Conservation (phyloP, 305 asterid genomes). For the Solanum hybrid region DNA sequence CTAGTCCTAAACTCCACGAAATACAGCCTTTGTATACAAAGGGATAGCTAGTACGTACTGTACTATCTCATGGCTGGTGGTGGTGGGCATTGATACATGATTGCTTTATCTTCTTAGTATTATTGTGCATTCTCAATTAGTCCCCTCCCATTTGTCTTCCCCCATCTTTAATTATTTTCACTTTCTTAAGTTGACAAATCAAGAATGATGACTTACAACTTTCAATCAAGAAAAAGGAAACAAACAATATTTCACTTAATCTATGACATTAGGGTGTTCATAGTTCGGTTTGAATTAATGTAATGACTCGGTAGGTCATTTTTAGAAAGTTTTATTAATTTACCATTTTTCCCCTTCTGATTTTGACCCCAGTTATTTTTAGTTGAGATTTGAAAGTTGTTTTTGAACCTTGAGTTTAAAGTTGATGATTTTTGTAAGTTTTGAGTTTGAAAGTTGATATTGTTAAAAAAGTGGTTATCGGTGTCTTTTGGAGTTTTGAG, state of each 20-base stretch:
- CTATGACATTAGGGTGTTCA: slow-evolving; percentile 11
- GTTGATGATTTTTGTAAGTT: not conserved
- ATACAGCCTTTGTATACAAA: not conserved
- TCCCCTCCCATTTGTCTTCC: slow-evolving; percentile 12
- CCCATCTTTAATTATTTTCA: not conserved
- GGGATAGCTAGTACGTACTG: not conserved
- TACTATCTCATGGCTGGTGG: not conserved
- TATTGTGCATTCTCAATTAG: slow-evolving; percentile 2
- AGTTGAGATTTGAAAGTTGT: not conserved
- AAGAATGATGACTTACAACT: slow-evolving; percentile 5
- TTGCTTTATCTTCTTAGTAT: not conserved
- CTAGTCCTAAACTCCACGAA: not conserved
- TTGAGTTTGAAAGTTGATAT: not conserved
- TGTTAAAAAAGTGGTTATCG: not conserved
- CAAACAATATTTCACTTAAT: slow-evolving; percentile 26
- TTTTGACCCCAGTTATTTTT: not conserved
- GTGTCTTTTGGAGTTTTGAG: no score
- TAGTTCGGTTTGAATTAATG: not conserved
- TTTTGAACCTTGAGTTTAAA: not conserved
- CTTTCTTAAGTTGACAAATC: slow-evolving; percentile 24
- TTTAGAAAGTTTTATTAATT: no score
- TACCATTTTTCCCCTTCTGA: not conserved
- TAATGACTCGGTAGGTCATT: not conserved
- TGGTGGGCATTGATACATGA: not conserved
- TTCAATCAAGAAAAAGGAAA: slow-evolving; percentile 15